Evolutionary conservation across 371 early-diverging fungal genomes (phyloP), one percentile per base, ranked within the genome.

Genomic region (Mortierella sp.): DNA sequence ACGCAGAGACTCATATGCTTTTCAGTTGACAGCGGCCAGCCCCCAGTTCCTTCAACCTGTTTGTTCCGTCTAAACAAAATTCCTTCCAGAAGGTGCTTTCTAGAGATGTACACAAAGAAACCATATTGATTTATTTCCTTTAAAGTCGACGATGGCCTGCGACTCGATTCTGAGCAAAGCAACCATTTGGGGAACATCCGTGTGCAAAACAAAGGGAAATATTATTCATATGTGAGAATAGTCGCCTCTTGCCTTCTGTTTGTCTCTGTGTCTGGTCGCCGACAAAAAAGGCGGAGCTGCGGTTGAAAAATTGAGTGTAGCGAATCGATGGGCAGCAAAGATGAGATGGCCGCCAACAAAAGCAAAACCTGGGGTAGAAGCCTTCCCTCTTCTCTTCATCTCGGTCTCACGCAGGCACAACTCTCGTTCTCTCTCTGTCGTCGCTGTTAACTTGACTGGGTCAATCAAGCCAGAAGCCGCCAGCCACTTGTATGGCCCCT

Each of bases 101-200:
- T 68, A 68, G 43, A 24, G 43, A 7, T 44, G 70, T 70, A 24
- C 29, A 48, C 41, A 41, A 41, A 68, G 12, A 24, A 70, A 70
- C 27, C 27, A 27, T 11, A 24, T 44, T 29, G 29, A 71, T 27
- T 68, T 68, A 68, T 68, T 68, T 68, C 68, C 68, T 68, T 68
- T 68, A 68, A 68, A 68, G 68, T 68, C 68, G 68, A 68, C 41
- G 43, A 68, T 41, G 63, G 35, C 35, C 63, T 35, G 35, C 63
- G 8, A 35, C 38, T 51, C 51, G 27, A 56, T 4, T 21, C 51
- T 21, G 11, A 11, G 12, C 27, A 21, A 27, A 27, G 27, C 32
- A 63, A 24, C 68, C 43, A 68, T 68, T 68, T 68, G 68, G 24
- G 68, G 68, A 18, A 68, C 24, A 68, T 68, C 68, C 68, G 68